phyloP scores from a whole-genome alignment of 805 yeast species.

The Ogataea nakhonphanomensis region DNA sequence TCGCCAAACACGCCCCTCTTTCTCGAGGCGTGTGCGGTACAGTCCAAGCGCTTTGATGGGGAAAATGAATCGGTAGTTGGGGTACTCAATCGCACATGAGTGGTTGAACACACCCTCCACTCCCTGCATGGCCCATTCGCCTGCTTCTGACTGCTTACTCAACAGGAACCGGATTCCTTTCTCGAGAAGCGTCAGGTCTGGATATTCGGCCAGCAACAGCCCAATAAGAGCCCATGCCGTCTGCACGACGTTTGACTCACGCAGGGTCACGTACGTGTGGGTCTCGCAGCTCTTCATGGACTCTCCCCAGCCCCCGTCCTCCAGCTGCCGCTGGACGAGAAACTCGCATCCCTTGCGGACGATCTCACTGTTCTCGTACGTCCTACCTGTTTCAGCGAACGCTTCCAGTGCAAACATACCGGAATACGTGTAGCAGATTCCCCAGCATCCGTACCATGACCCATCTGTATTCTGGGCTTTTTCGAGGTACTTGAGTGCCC shows the following conservation, averaged over 20 bases:
- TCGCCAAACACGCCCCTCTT: conserved; percentile 4
- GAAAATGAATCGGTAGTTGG: conserved; percentile 84
- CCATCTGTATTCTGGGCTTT: conserved; percentile 75
- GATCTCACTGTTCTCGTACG: conserved; percentile 55
- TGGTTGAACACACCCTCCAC: conserved; percentile 97
- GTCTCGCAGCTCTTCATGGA: conserved; percentile 87
- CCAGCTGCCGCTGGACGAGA: conserved; percentile 65
- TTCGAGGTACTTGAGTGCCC: conserved; percentile 72
- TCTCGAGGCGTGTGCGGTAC: conserved; percentile 27
- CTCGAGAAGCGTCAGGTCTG: conserved; percentile 58
- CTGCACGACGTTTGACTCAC: conserved; percentile 70
- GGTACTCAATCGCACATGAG: conserved; percentile 88
- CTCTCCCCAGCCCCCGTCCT: conserved; percentile 98
- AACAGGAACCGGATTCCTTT: conserved; percentile 63
- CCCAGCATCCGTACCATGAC: conserved; percentile 99
- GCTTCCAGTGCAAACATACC: conserved; percentile 98
- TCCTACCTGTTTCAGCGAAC: conserved; percentile 61
- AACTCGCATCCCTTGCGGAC: conserved; percentile 85
- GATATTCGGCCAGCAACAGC: conserved; percentile 75
- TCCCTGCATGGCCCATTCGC: conserved; percentile 82
- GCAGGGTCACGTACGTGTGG: conserved; percentile 60
- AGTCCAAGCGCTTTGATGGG: conserved; percentile 92
- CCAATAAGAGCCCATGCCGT: conserved; percentile 93
- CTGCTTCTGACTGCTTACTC: conserved; percentile 63
- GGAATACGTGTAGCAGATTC: conserved; percentile 92